phyloP scores from a whole-genome alignment of 2,329 filamentous ascomycete genomes.

The Penicillium crustosum region DNA sequence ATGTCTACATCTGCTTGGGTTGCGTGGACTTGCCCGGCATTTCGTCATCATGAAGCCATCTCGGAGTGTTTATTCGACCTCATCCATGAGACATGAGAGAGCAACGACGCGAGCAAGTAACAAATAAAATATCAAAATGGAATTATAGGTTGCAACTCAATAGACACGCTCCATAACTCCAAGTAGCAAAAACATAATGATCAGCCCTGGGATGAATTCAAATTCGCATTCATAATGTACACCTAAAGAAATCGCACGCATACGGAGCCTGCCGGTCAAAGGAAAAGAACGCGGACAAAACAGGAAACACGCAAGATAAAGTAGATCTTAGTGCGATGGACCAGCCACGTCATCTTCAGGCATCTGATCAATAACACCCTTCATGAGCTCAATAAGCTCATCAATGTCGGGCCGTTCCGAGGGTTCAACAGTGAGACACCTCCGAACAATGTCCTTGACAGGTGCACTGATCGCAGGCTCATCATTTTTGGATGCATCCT shows the following conservation, averaged over 20 bases:
- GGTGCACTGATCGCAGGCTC: conserved; percentile 69
- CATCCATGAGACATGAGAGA: background rate
- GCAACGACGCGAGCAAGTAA: background rate
- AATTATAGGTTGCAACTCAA: background rate
- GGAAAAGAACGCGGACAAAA: conserved; percentile 3
- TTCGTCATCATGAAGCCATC: conserved; percentile 23
- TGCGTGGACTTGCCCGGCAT: background rate
- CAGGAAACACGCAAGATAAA: background rate
- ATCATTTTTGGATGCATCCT: conserved; percentile 32
- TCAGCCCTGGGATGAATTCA: background rate
- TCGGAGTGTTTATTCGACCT: background rate
- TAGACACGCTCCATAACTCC: background rate
- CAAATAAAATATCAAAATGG: background rate
- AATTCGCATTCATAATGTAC: conserved; percentile 11
- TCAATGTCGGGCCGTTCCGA: conserved; percentile 83
- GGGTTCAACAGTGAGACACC: conserved; percentile 83
- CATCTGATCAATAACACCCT: conserved; percentile 66
- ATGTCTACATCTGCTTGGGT: background rate
- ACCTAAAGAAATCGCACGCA: background rate
- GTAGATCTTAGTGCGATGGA: conserved; percentile 22
- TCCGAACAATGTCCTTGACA: conserved; percentile 83
- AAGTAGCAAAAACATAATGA: background rate
- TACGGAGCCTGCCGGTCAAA: conserved; percentile 13
- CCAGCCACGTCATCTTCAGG: conserved; percentile 55
- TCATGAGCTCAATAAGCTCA: conserved; percentile 76